phyloP scores from a whole-genome alignment of 257 asterid genomes.

The Striga asiatica region DNA sequence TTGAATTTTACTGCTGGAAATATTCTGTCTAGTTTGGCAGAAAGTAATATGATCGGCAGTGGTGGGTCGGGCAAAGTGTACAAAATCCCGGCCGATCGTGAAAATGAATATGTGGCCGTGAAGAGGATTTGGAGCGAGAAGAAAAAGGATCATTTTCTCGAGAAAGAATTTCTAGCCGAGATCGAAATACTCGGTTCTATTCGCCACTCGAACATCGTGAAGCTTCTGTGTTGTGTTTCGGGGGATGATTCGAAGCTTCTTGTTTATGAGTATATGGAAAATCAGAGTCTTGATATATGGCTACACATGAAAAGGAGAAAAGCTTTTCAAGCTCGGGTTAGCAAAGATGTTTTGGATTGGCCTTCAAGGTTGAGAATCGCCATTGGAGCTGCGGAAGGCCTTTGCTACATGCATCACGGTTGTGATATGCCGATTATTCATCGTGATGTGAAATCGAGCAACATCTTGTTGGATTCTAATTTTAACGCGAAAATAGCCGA shows the following conservation, averaged over 20 bases:
- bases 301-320: slow-evolving; percentile 34
- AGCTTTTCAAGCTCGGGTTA: not conserved
- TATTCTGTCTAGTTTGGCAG: slow-evolving; percentile 44
- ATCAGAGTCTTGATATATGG: slow-evolving; percentile 72
- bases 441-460: slow-evolving; percentile 46
- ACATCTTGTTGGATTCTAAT: slow-evolving; percentile 31
- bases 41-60: slow-evolving; percentile 47
- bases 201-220: slow-evolving; percentile 69
- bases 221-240: slow-evolving; percentile 64
- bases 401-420: slow-evolving; percentile 47
- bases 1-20: slow-evolving; percentile 52
- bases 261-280: slow-evolving; percentile 76
- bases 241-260: slow-evolving; percentile 49
- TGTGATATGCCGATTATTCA: slow-evolving; percentile 40
- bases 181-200: slow-evolving; percentile 54
- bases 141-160: slow-evolving; percentile 39
- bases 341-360: slow-evolving; percentile 36
- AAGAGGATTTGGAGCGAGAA: slow-evolving; percentile 49
- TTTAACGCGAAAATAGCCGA: slow-evolving; percentile 52
- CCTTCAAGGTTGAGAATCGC: slow-evolving; percentile 44
- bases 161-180: slow-evolving; percentile 63
- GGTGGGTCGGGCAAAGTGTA: slow-evolving; percentile 64
- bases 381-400: slow-evolving; percentile 47
- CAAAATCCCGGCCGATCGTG: not conserved
- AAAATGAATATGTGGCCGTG: slow-evolving; percentile 45